Conservation (phyloP, 176 grass and related monocot species). For the Aegilops bicornis region DNA sequence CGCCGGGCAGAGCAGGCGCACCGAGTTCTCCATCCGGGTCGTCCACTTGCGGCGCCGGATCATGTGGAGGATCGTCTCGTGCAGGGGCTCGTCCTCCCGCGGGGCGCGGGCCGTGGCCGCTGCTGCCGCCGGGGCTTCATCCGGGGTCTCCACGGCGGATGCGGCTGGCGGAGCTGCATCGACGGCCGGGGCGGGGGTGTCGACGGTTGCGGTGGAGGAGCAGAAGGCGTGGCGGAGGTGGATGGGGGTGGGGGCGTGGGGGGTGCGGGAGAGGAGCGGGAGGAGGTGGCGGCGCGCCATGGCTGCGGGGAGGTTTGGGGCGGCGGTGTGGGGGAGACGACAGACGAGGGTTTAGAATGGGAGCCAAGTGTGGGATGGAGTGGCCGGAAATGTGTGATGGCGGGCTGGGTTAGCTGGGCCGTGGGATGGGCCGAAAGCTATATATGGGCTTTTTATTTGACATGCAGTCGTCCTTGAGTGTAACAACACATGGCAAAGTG, state of each 20-base stretch:
- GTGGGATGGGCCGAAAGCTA: background rate
- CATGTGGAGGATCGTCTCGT: conserved; percentile 88
- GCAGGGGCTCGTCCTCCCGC: conserved; percentile 50
- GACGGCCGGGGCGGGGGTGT: background rate
- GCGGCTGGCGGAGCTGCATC: background rate
- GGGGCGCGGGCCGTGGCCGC: background rate
- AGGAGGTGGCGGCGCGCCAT: conserved; percentile 59
- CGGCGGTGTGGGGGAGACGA: too few relatives aligned
- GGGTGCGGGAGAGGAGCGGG: conserved; percentile 34
- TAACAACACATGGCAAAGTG: too few relatives aligned
- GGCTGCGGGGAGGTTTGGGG: conserved; percentile 14
- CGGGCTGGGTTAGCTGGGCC: background rate
- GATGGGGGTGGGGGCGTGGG: background rate
- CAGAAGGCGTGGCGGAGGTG: conserved; percentile 30
- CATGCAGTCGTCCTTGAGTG: too few relatives aligned
- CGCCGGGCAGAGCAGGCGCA: conserved; percentile 56
- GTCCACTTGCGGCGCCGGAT: conserved; percentile 83
- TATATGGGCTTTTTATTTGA: too few relatives aligned
- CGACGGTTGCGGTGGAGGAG: background rate
- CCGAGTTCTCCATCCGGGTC: conserved; percentile 91
- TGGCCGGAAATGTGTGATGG: background rate
- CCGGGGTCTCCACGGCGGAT: background rate
- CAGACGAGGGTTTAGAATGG: conserved; percentile 42
- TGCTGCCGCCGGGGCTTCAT: background rate
- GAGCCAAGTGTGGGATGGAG: background rate